Base-by-base conservation (phyloP, 2,329 filamentous ascomycete genomes). In the Ophiostoma ulmi region DNA sequence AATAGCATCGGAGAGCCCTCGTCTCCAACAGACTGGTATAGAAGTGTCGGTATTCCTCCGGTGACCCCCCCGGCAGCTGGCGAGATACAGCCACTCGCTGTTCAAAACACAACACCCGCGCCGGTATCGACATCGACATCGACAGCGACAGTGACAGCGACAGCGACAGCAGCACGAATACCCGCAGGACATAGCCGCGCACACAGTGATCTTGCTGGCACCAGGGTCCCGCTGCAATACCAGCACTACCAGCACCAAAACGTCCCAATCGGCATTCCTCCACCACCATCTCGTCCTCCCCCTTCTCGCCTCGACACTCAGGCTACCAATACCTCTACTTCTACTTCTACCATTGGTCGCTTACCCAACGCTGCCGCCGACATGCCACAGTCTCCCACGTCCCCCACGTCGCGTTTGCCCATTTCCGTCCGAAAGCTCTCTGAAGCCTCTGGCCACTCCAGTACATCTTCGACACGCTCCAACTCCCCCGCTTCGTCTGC, bases 1-100 rank as follows among this genome's bases (percentile, higher is more conserved):
- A 83, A 88, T 74, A 84, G 86, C 74, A 84, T 86, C 73, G 77
- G 81, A 71, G 86, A 90, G 73, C 86, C 88, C 17, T 80, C 86
- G 17, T 92, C 90, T 4, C 88, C 90, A 13, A 88, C 87, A 61
- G 87, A 88, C 71, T 91, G 88, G 87, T 90, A 90, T 78, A 83
- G 82, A 69, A 77, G 77, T 68, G 78, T 76, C 1, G 35, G 20
- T 13, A 55, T 69, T 10, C 55, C 69, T 5, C 26, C 39, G 8
- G 26, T 48, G 4, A n/a, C 20, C 11, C 44, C 26, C 22, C 26
- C 39, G 13, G 26, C 61, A 3, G 31, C 20, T 13, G 58, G 44
- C 22, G 65, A 61, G 31, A 35, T 38, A 39, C 44, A 48, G 41
- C 66, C 66, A 14, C 26, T 26, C 7, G 66, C 66, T 4, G 48